Evolutionary conservation across 129 eudicot genomes (phyloP), one percentile per base, ranked within the genome.

Genomic region (Oenanthe sinensis): DNA sequence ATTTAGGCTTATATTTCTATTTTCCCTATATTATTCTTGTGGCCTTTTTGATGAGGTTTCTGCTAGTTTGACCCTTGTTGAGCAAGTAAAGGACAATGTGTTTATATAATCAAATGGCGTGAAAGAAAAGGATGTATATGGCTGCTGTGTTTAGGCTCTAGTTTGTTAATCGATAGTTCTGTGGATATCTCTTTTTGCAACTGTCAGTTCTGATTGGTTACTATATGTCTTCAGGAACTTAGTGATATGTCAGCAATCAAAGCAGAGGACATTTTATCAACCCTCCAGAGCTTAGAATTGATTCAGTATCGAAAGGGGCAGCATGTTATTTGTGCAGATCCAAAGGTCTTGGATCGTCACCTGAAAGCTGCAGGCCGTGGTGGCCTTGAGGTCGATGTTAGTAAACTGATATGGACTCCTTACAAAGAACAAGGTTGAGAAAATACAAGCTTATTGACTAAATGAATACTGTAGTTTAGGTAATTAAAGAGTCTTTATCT

Each of bases 231-330:
- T 82, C 85, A 95, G 98, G 98, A 95, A 84, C 94, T 95, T 24
- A 95, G 96, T 84, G 98, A 95, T 83, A 95, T 95, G 97, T 91
- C 98, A 8, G 97, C 98, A 52, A 95, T 95, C n/a, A 95, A 87
- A 88, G 90, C 96, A 17, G 98, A 95, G 84, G 98, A 95, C 75
- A 90, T 95, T 8, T 77, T 95, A 71, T 71, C 89, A 6, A 95
- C 97, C 36, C 98, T 95, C 45, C 98, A 95, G 84, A 84, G 86
- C 26, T 82, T 95, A 48, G 98, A 95, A 72, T 74, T 95, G 87
- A 95, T 95, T 37, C 97, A 91, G 55, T 95, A 95, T 82, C 88
- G 97, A 5, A 95, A 91, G 86, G 98, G 98, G 75, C 98, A 95
- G 80, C 97, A 95, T 65, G 97, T 90, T 17, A 95, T 95, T 44